Evolutionary conservation across 2,329 filamentous ascomycete genomes (phyloP), one percentile per base, ranked within the genome.

Genomic region (Atkinsonella hypoxylon): DNA sequence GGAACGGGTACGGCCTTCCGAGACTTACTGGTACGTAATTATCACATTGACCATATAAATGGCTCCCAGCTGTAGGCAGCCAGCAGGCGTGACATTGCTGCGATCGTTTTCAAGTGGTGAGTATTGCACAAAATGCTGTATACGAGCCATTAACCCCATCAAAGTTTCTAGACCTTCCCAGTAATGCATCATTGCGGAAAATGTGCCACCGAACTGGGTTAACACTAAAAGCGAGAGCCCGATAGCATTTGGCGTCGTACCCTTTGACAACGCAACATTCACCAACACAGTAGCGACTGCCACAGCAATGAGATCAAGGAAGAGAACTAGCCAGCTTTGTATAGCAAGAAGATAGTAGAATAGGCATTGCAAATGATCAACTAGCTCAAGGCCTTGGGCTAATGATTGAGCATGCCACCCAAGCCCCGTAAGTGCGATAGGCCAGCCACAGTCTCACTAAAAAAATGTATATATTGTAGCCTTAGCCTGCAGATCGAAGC

Each of bases 321-420:
- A 70, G 3, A 78, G 58, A 0, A 63, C 68, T 1, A 77, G 61
- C 73, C 74, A 78, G 18, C 69, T 63, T 54, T 77, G 74, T 12
- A 77, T 70, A 17, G 69, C 68, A 48, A 66, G 70, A 12, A 76
- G 65, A 9, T 75, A 61, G 51, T 78, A 64, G 8, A 56, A 60
- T 0, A 61, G 62, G 18, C 55, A 49, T 41, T 65, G 63, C 0
- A 59, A 64, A 2, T 49, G 45, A 48, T 57, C 73, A 6, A 78
- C 63, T 43, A 56, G 43, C 32, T 36, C 44, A 18, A 34, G 39
- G 30, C 56, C 54, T 6, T 55, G 55, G 9, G 54, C 41, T 8
- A 51, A 48, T 20, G 56, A 62, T 1, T 54, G 31, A 0, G 12
- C 26, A 18, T 53, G 30, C 59, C 59, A 63, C 18, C 60, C 58